A percentile compares a stretch with the other conserved stretches of the same genome.
Evolutionary conservation across 106 monocot species (phyloP).

Genomic region (Amphibolis antarctica): DNA sequence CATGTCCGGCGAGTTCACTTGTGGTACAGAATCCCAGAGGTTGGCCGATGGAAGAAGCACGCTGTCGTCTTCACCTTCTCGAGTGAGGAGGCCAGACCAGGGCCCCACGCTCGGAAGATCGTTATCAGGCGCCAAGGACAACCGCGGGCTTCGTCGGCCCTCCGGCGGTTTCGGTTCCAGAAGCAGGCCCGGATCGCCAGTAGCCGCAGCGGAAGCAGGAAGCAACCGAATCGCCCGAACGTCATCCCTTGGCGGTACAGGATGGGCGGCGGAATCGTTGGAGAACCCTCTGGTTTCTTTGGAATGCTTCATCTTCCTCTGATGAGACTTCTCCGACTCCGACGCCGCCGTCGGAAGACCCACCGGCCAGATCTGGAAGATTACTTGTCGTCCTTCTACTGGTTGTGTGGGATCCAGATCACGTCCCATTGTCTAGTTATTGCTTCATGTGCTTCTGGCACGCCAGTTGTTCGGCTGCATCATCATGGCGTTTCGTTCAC

Average conservation of each 20-base stretch:
- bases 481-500: too few relatives aligned
- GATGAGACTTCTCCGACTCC: not conserved
- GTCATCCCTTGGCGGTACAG: constrained; percentile 8
- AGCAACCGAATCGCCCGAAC: constrained; percentile 8
- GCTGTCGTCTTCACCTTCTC: constrained; percentile 30
- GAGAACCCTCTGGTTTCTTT: constrained; percentile 15
- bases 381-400: too few relatives aligned
- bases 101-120: not conserved
- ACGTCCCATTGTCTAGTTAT: too few relatives aligned
- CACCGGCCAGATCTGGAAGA: too few relatives aligned
- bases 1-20: constrained; percentile 25
- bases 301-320: constrained; percentile 22
- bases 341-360: not conserved
- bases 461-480: too few relatives aligned
- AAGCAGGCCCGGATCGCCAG: not conserved
- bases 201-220: not conserved
- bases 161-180: not conserved
- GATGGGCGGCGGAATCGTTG: constrained; percentile 1
- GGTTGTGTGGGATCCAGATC: too few relatives aligned
- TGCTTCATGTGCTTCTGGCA: too few relatives aligned
- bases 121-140: not conserved
- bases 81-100: constrained; percentile 5
- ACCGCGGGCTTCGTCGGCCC: not conserved
- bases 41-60: constrained; percentile 10
- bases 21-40: constrained; percentile 2